Evolutionary conservation across 305 asterid species (phyloP), one percentile per base, ranked within the genome.

Genomic region (Fraxinus paxiana): DNA sequence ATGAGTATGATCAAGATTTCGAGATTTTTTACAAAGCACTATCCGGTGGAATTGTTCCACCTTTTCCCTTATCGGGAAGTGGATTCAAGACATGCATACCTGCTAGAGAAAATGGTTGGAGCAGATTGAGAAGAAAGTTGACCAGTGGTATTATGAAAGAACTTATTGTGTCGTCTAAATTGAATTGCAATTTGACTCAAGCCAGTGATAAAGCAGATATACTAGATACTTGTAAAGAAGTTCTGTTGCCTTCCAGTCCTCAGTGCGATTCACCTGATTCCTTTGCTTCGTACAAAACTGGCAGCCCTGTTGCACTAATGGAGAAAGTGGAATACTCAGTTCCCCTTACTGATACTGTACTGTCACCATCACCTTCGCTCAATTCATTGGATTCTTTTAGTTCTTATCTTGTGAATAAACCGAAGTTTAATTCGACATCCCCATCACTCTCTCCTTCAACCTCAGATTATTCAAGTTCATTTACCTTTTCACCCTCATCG

Each of bases 401-500:
- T 56, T 81, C 91, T 65, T 87, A 89, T 82, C 77, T 80, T 73
- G 91, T 87, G 77, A 86, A 84, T 56, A 89, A 87, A 86, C 85
- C 85, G 10, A 87, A 86, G 79, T 90, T 88, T 10, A 80, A 63
- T 77, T 88, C 88, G 20, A 85, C 91, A 41, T 92, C 96, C 5
- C 97, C 98, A 1, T 90, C 94, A 26, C 85, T 90, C 81, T 95
- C 98, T 31, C 97, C 98, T 74, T 92, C 97, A 73, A 87, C 90
- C 34, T 91, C 97, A 63, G 99, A 92, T 82, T 88, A 85, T 83
- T 87, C 98, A n/a, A 88, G 97, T 79, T 92, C 95, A 15, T 93
- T 91, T 84, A 90, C 92, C 77, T 88, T 91, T 85, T 95, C 97
- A 0, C 99, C 97, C 65, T 88, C 98, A 13, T 95, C 99, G 7